A percentile compares a stretch with the other conserved stretches of the same genome.
These are phyloP conservation scores for Cordyceps sp. DNA, from an alignment of 2,329 filamentous ascomycete species.

Conservation along the genomic window DNA sequence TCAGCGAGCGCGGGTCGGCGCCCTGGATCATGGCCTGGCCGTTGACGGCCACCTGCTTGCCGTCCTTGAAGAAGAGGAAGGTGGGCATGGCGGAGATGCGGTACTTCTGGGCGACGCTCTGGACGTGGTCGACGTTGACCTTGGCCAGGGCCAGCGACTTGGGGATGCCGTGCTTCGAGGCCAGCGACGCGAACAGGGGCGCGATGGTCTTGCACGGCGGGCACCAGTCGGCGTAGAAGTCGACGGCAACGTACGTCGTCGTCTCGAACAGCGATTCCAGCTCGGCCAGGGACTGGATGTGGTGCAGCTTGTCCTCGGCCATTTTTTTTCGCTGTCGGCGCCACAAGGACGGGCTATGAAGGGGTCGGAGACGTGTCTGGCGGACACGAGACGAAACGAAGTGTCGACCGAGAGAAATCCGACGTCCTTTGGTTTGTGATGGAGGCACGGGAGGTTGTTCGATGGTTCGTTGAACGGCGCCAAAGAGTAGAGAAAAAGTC, in stretches of 20 bases:
- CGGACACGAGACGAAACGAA: too few relatives aligned
- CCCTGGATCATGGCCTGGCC: conserved; percentile 16
- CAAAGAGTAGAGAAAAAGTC: too few relatives aligned
- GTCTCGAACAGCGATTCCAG: conserved; percentile 20
- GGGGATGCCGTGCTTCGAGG: conserved; percentile 9
- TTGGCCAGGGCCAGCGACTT: conserved; percentile 63
- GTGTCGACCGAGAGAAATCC: too few relatives aligned
- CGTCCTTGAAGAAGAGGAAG: conserved; percentile 75
- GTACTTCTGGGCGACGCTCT: conserved; percentile 58
- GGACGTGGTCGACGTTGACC: conserved; percentile 75
- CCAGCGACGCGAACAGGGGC: conserved; percentile 19
- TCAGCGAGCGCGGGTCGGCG: conserved; percentile 14
- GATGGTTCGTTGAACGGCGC: too few relatives aligned
- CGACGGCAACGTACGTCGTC: conserved; percentile 25
- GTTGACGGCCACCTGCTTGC: conserved; percentile 20
- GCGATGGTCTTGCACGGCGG: conserved; percentile 30
- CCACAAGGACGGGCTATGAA: too few relatives aligned
- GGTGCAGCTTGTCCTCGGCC: too few relatives aligned
- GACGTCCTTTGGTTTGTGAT: too few relatives aligned
- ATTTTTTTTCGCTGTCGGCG: too few relatives aligned
- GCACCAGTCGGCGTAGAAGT: conserved; percentile 34
- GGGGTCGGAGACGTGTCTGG: too few relatives aligned
- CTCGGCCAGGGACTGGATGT: conserved; percentile 14
- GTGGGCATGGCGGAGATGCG: conserved; percentile 85
- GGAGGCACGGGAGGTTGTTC: too few relatives aligned